Base-by-base conservation (phyloP, 148 eudicot genomes). In the Chenopodium berlandieri region DNA sequence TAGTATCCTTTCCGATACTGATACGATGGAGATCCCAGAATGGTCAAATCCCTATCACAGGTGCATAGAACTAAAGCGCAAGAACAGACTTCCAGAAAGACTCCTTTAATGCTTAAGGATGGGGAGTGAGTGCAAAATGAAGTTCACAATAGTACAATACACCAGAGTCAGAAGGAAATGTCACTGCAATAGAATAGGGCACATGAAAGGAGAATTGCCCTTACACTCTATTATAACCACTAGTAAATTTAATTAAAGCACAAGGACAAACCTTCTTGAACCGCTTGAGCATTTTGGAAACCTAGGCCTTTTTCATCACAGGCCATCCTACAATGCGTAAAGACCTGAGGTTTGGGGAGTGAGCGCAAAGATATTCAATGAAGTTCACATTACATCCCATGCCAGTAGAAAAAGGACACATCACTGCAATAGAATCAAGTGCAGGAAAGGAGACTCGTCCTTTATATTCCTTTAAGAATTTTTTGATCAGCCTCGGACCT, bases 381-480 rank as follows among this genome's bases (percentile, higher is more conserved):
- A 79, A 69, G 16, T 56, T 74, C 56, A 79, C 23, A 58, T 37
- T 9, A 17, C 37, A 79, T 56, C 69, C 82, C 76, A 71, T 37
- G 67, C 4, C 54, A 71, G 13, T 7, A 1, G 2, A 2, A 34
- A 9, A 0, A n/a, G 75, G 58, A 47, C 17, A 79, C 10, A 7
- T 56, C 56, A 79, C 50, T n/a, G 4, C 17, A 22, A 79, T 30
- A 4, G 52, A 54, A 14, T 13, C 31, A n/a, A 79, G 75, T 19
- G 37, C 23, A 9, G 76, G 69, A 46, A 79, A 79, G 16, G 16
- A 37, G 54, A 79, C 58, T 30, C 31, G 56, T 9, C 68, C 68
- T n/a, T 19, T 13, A 56, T 22, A 71, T 40, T 79, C 76, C 64
- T 79, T 34, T 0, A 79, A 71, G 34, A 54, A 79, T 7, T 9